Evolutionary conservation across 2,329 filamentous ascomycete genomes (phyloP).

Genomic region (Dichotomopilus funicola): DNA sequence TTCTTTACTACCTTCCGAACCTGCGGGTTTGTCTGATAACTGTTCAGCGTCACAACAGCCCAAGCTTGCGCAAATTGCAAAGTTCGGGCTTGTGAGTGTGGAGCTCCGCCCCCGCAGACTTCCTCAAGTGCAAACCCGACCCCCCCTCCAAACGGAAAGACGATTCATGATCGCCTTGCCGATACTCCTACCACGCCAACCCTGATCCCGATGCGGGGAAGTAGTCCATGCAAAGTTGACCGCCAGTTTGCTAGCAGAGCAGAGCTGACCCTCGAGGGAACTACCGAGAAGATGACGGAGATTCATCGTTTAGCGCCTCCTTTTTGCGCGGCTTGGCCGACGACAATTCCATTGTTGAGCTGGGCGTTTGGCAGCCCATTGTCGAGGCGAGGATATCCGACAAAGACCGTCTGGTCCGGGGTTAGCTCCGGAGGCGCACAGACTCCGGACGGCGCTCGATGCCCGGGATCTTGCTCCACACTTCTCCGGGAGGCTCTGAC

Average conservation of each 20-base stretch:
- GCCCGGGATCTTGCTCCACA: background rate
- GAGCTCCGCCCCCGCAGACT: background rate
- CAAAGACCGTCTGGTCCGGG: constrained; percentile 24
- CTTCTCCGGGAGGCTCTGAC: background rate
- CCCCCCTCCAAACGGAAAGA: constrained; percentile 8
- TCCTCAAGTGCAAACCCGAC: background rate
- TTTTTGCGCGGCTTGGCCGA: background rate
- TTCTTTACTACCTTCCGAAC: no score
- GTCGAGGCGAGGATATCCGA: constrained; percentile 25
- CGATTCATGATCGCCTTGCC: constrained; percentile 24
- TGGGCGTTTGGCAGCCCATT: constrained; percentile 21
- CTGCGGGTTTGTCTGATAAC: no score
- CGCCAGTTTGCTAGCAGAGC: constrained; percentile 14
- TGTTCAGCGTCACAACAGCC: background rate
- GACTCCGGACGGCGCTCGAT: constrained; percentile 16
- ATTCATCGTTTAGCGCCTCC: background rate
- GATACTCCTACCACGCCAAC: constrained; percentile 16
- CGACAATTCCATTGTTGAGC: constrained; percentile 16
- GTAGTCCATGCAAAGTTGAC: constrained; percentile 22
- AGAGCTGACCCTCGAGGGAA: background rate
- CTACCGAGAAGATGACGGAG: background rate
- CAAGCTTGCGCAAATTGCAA: background rate
- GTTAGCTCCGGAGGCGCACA: constrained; percentile 26
- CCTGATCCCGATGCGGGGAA: constrained; percentile 26
- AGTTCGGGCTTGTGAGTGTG: background rate